Evolutionary conservation across 116 monocot species (phyloP), one percentile per base, ranked within the genome.

Genomic region (Trichopus zeylanicus): DNA sequence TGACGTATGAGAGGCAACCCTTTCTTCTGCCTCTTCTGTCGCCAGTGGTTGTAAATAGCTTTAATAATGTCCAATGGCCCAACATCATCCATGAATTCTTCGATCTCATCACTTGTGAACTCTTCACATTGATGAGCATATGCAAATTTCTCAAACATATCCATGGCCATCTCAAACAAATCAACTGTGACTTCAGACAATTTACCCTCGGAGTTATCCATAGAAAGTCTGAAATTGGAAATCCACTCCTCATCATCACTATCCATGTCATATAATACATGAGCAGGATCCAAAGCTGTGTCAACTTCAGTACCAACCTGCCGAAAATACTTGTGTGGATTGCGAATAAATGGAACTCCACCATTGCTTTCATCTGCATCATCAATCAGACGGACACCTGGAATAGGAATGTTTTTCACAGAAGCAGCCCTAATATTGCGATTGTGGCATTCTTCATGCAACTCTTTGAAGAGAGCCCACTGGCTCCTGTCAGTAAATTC

Each of bases 241-340:
- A 85, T 34, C 88, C 91, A 98, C 34, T 79, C 71, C 62, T 98
- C 98, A 78, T 98, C 98, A 46, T 77, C 81, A 69, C 80, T 80
- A 48, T 91, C 92, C 92, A 98, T 84, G 68, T 91, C 98, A 82
- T 98, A 98, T 30, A 91, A 52, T 20, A 88, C 80, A 62, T 62
- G 68, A 51, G 70, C 75, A 31, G 80, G 73, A 76, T 98, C 88
- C 66, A 98, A 60, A 7, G 91, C 87, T 60, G 75, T 62, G 35
- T 98, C 92, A 75, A 88, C 77, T 61, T 98, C 91, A 23, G 91
- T 98, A 33, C 91, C 88, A 52, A 68, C 60, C 66, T 85, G 73
- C 31, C 53, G 60, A 70, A 80, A 51, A 61, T 98, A 98, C 58
- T 82, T 83, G 10, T 60, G 54, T 51, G 81, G 69, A 69, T 59